These are phyloP conservation scores for Pezicula neosporulosa DNA, from an alignment of 2,329 filamentous ascomycete species.

Conservation along the genomic window DNA sequence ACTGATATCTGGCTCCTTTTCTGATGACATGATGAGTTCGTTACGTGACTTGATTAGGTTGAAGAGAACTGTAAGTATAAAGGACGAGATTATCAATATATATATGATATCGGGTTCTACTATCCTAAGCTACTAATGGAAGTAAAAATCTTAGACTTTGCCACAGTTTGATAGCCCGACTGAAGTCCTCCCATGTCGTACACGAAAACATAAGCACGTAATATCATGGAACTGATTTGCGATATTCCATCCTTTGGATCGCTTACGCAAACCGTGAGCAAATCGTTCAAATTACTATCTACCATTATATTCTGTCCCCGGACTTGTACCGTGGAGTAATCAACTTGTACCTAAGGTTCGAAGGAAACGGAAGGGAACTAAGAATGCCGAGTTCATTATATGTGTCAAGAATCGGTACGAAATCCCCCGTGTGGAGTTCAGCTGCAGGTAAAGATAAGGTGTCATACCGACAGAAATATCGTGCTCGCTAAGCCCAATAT, in stretches of 20 bases:
- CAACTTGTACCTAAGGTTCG: not conserved
- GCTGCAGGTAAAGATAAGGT: not conserved
- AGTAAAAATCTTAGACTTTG: not conserved
- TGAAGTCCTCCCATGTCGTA: not conserved
- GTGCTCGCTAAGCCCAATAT: not conserved
- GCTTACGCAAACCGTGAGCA: not conserved
- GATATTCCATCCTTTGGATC: not conserved
- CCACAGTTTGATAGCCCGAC: not conserved
- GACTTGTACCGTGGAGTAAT: not conserved
- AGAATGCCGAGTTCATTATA: not conserved
- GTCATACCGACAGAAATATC: not conserved
- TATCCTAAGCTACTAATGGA: not conserved
- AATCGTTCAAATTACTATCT: not conserved
- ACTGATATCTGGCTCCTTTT: not conserved
- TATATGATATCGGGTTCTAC: not conserved
- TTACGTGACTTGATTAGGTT: not conserved
- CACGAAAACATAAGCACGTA: not conserved
- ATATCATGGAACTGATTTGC: not conserved
- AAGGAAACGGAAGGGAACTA: not conserved
- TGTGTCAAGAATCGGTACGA: not conserved
- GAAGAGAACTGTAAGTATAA: not conserved
- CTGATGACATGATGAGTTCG: not conserved
- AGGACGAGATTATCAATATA: not conserved
- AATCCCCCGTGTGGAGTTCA: not conserved
- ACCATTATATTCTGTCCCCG: not conserved